Base-by-base conservation (phyloP, 805 yeast genomes). In the Monosporozyma servazzii region DNA sequence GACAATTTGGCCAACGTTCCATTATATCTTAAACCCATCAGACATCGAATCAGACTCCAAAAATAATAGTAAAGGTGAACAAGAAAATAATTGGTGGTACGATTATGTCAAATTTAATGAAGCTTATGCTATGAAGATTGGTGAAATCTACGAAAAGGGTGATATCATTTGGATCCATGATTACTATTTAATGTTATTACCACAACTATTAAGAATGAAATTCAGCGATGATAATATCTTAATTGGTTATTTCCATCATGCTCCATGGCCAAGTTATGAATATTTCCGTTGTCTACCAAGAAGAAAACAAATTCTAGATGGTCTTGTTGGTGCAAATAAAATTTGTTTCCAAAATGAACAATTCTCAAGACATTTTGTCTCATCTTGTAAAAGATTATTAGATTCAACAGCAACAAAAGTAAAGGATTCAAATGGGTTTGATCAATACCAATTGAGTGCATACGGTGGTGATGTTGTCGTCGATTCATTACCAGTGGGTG, bases 231-330 rank as follows among this genome's bases (percentile, higher is more conserved):
- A 50, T 2, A 79, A 83, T 51, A 86, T 87, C 5, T 73, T 74
- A 54, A 84, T 90, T 56, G 93, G 91, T 13, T 79, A 86, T 49
- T 89, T 79, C 67, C 69, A 90, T 57, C 96, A 90, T 66, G 78
- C 88, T 2, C 96, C 97, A n/a, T 90, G 91, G 76, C 96, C 97
- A 11, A 82, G 96, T 25, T 83, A 89, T 17, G 99, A 93, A 68
- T 89, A 90, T 66, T 88, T 93, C 71, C 77, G 97, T 55, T 86
- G 96, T 58, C 69, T 95, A 36, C 82, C 96, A 39, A 86, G 86
- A 68, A 78, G 99, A 57, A 76, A 81, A 51, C 84, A 86, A 62
- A 72, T 93, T 48, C 74, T 93, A 53, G 95, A 88, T 62, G 98
- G 99, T 17, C 78, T 93, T 78, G 76, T 93, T 47, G 98, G 98